These are phyloP conservation scores for Leishmania martiniquensis DNA, from an alignment of 208 protist species.

Conservation along the genomic window DNA sequence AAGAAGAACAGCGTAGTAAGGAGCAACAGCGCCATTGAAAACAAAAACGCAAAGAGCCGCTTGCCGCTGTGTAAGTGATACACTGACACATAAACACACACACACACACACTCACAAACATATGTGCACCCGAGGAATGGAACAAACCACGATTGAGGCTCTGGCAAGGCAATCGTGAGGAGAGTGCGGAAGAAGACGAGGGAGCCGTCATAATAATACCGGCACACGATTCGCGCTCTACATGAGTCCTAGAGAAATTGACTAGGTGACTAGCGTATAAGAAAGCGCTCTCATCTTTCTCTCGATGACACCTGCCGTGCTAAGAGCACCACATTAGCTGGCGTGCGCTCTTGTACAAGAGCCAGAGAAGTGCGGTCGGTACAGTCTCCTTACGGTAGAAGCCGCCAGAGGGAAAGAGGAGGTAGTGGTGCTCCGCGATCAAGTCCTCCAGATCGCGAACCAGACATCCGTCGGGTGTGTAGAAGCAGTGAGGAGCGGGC, in stretches of 20 bases:
- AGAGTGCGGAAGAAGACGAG: too few species aligned
- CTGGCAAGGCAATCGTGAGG: too few species aligned
- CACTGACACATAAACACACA: too few species aligned
- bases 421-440: slow-evolving; percentile 25
- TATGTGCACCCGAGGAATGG: background rate
- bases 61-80: too few species aligned
- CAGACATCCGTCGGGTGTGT: slow-evolving; percentile 27
- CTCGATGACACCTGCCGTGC: background rate
- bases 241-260: too few species aligned
- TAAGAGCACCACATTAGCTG: slow-evolving; percentile 8
- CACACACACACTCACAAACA: background rate
- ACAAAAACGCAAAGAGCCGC: too few species aligned
- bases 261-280: too few species aligned
- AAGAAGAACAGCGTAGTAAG: too few species aligned
- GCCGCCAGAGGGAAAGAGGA: slow-evolving; percentile 25
- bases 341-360: slow-evolving; percentile 23
- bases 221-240: background rate
- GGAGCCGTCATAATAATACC: too few species aligned
- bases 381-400: slow-evolving; percentile 26
- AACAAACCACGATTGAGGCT: too few species aligned
- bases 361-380: slow-evolving; percentile 29
- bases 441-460: slow-evolving; percentile 13
- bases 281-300: background rate
- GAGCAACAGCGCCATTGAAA: too few species aligned
- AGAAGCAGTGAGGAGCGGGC: slow-evolving; percentile 15